Evolutionary conservation across 2,329 filamentous ascomycete genomes (phyloP), one percentile per base, ranked within the genome.

Genomic region (Apiospora marii): DNA sequence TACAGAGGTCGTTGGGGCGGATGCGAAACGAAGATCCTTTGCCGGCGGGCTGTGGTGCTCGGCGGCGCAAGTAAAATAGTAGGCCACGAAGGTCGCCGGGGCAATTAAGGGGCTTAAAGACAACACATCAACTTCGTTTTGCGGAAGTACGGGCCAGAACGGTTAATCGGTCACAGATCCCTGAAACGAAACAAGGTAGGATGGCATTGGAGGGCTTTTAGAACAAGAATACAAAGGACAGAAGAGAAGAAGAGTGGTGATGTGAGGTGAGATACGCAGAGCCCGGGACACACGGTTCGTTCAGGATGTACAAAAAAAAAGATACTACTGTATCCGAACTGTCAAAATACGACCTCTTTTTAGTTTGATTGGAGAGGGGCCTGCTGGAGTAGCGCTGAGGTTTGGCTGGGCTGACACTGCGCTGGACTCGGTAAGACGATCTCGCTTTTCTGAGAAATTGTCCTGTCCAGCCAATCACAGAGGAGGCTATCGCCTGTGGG

Each of bases 21-120:
- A 22, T 41, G 58, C 34, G 58, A 41, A 64, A 41, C 8, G 34
- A 64, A 41, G 34, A 24, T 8, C 30, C 58, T 37, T 64, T 34
- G 10, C 58, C 41, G 58, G 34, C 34, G 22, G 58, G 58, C 58
- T 41, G 13, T 64, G 58, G 34, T 64, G 58, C 58, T 64, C 58
- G 41, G 34, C 58, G 34, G 58, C 34, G 34, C 58, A 64, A 41
- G 30, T n/a, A n/a, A 24, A 64, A 19, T n/a, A 64, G 41, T 64
- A 41, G 13, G 34, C 10, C 30, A 41, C 53, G 34, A 64, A n/a
- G 58, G 34, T 64, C 58, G 58, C 58, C 58, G 58, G 58, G 58
- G 58, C 58, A 41, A 64, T 64, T 64, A 64, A 64, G 58, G 58
- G 58, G 58, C 58, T 64, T 64, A 64, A 64, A 64, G 30, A 41